These are phyloP conservation scores for Oryza punctata DNA, from an alignment of 176 grass and related monocot genomes.

Conservation along the genomic window DNA sequence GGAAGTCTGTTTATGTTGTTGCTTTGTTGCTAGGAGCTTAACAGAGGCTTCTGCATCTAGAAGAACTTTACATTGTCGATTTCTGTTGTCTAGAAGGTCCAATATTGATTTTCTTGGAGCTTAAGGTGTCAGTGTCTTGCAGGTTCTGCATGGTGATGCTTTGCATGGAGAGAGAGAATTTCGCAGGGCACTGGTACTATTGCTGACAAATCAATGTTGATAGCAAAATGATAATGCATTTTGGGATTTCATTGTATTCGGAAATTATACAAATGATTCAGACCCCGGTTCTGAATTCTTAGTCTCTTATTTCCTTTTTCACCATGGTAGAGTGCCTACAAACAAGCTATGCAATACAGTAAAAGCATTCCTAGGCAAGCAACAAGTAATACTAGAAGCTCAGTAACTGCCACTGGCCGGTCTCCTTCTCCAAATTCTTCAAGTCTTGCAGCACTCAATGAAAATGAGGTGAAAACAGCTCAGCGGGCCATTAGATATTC, in stretches of 20 bases:
- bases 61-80: not conserved
- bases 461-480: conserved; percentile 70
- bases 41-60: not conserved
- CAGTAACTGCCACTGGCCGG: conserved; percentile 58
- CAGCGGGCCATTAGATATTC: not conserved
- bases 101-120: not conserved
- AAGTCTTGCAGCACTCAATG: conserved; percentile 67
- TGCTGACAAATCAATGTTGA: not conserved
- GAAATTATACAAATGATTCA: not conserved
- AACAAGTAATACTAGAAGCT: conserved; percentile 62
- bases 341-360: conserved; percentile 83
- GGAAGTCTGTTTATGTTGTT: not conserved
- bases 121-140: not conserved
- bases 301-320: conserved; percentile 28
- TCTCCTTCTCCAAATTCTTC: conserved; percentile 83
- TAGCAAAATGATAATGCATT: not conserved
- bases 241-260: not conserved
- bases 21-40: not conserved
- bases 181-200: conserved; percentile 82
- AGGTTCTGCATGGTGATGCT: conserved; percentile 96
- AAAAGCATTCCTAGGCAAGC: conserved; percentile 77
- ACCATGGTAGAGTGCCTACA: conserved; percentile 64
- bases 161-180: conserved; percentile 86
- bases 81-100: not conserved
- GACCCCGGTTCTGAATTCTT: not conserved